Percentiles rank a stretch among this genome's conserved stretches.
Evolutionary conservation across 1,139 yeast genomes (phyloP).

Genomic region (Yarrowia galli): DNA sequence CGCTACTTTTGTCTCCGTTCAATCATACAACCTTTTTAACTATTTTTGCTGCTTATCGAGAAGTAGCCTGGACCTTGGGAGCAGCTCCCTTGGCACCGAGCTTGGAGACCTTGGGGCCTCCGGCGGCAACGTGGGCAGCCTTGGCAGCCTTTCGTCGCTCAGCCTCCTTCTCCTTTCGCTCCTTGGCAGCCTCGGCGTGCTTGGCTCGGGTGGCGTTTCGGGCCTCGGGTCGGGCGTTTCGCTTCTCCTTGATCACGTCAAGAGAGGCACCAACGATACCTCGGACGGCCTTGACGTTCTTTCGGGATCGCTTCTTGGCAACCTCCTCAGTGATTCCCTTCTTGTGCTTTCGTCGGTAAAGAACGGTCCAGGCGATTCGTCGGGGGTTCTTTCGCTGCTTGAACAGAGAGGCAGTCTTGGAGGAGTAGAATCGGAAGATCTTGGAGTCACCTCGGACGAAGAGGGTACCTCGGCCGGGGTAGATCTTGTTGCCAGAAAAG

Average conservation of each 20-base stretch:
- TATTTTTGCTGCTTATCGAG: slow-evolving; percentile 69
- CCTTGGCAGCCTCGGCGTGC: slow-evolving; percentile 91
- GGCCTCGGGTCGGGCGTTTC: slow-evolving; percentile 93
- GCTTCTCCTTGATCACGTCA: slow-evolving; percentile 97
- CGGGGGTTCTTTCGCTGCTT: slow-evolving; percentile 99
- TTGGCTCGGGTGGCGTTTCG: slow-evolving; percentile 98
- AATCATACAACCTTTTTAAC: slow-evolving; percentile 35
- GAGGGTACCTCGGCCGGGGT: slow-evolving; percentile 99
- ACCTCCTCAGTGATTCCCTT: slow-evolving; percentile 99
- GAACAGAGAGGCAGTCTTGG: slow-evolving; percentile 98
- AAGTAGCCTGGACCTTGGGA: slow-evolving; percentile 85
- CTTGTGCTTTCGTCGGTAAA: slow-evolving; percentile 99
- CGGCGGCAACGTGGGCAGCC: slow-evolving; percentile 81
- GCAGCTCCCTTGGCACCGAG: slow-evolving; percentile 54
- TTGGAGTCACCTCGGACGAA: slow-evolving; percentile 99
- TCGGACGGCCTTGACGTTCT: slow-evolving; percentile 98
- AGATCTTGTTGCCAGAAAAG: slow-evolving; percentile 98
- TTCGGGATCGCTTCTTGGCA: slow-evolving; percentile 96
- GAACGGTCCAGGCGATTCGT: slow-evolving; percentile 99
- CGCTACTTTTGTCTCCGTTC: not conserved
- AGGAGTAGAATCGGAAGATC: slow-evolving; percentile 98
- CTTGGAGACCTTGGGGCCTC: slow-evolving; percentile 59
- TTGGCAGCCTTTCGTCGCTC: slow-evolving; percentile 94
- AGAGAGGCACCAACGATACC: slow-evolving; percentile 99
- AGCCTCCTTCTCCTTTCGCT: slow-evolving; percentile 92